Conservation (phyloP, 345 rosid species). For the Atalantia buxifolia region DNA sequence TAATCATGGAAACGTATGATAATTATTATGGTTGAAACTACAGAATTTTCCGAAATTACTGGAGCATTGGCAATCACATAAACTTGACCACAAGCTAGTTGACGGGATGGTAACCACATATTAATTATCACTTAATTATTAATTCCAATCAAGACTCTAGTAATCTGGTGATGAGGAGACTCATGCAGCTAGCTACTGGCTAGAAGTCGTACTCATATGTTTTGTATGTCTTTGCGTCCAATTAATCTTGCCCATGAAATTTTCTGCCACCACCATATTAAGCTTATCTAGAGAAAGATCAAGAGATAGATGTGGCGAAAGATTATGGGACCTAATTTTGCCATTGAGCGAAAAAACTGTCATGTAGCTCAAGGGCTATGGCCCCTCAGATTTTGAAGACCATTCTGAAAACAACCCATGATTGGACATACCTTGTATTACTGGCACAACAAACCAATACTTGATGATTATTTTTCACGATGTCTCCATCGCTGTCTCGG, state of each 20-base stretch:
- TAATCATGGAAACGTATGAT: background rate
- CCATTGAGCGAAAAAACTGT: constrained; percentile 3
- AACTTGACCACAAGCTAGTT: too few relatives aligned
- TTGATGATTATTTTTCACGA: constrained; percentile 14
- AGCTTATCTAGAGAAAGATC: constrained; percentile 3
- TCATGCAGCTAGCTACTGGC: too few relatives aligned
- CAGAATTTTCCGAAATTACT: too few relatives aligned
- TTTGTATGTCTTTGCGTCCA: background rate
- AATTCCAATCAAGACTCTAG: too few relatives aligned
- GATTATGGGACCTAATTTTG: constrained; percentile 23
- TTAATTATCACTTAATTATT: too few relatives aligned
- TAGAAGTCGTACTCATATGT: background rate
- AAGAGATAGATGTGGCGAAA: constrained; percentile 10
- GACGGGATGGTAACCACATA: too few relatives aligned
- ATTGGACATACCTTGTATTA: constrained; percentile 29
- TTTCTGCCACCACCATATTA: constrained; percentile 14
- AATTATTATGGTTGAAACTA: too few relatives aligned
- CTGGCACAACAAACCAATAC: constrained; percentile 2
- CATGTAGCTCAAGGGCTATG: constrained; percentile 18
- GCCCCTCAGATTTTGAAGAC: constrained; percentile 29
- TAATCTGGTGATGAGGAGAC: background rate
- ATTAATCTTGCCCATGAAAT: constrained; percentile 18
- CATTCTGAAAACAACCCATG: constrained; percentile 27
- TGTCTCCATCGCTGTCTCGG: constrained; percentile 28
- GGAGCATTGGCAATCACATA: too few relatives aligned